Percentiles rank a stretch among this genome's conserved stretches.
Evolutionary conservation across 805 yeast species (phyloP).

Genomic region (Saturnispora kantuleensis): DNA sequence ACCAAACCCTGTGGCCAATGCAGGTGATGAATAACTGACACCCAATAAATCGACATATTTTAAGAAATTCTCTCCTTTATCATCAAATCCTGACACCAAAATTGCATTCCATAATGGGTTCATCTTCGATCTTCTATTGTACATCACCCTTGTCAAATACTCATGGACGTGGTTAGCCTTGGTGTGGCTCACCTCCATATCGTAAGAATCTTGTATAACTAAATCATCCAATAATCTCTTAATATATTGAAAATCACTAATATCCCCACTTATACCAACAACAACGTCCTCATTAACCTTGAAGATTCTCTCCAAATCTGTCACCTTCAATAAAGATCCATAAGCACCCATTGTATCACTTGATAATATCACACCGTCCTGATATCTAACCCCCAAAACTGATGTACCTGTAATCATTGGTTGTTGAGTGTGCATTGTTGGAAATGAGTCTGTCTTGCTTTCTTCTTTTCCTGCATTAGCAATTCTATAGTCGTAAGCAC

Average conservation of each 20-base stretch:
- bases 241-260: constrained; percentile 84
- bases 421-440: constrained; percentile 79
- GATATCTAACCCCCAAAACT: constrained; percentile 82
- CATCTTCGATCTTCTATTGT: constrained; percentile 83
- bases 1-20: constrained; percentile 95
- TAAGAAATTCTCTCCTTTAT: constrained; percentile 59
- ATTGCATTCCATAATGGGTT: constrained; percentile 94
- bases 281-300: constrained; percentile 78
- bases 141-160: constrained; percentile 75
- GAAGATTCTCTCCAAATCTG: constrained; percentile 73
- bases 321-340: constrained; percentile 85
- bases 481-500: constrained; percentile 65
- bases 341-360: constrained; percentile 92
- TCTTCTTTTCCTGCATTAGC: constrained; percentile 40
- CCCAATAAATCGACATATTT: constrained; percentile 88
- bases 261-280: constrained; percentile 91
- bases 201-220: constrained; percentile 72
- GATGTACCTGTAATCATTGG: constrained; percentile 97
- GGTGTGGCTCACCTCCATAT: constrained; percentile 51
- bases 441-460: constrained; percentile 27
- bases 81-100: constrained; percentile 82
- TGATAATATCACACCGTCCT: constrained; percentile 86
- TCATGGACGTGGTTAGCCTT: constrained; percentile 85
- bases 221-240: constrained; percentile 67
- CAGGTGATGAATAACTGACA: constrained; percentile 77